Evolutionary conservation across 305 asterid genomes (phyloP).

Genomic region (Stenogyne calaminthoides): DNA sequence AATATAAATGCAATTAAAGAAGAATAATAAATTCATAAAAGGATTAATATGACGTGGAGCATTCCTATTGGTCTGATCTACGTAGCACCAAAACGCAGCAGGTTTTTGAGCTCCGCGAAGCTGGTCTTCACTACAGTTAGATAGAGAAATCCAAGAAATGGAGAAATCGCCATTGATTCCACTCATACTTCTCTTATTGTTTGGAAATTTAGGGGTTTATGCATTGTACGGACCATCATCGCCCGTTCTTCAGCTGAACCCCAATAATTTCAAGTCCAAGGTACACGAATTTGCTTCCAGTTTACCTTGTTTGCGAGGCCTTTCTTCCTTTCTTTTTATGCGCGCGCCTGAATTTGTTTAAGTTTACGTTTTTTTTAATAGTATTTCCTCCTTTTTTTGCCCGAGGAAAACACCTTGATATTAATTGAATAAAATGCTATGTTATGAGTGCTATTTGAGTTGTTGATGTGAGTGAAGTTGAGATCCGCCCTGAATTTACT

Average conservation of each 20-base stretch:
- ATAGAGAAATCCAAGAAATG: conserved; percentile 30
- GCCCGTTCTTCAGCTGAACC: conserved; percentile 84
- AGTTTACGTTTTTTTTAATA: background rate
- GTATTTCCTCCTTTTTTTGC: background rate
- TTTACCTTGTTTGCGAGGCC: background rate
- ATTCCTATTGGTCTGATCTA: conserved; percentile 31
- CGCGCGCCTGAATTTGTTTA: conserved; percentile 1
- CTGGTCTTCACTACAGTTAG: conserved; percentile 11
- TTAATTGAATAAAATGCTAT: background rate
- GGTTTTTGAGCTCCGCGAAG: conserved; percentile 26
- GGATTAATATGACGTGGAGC: conserved; percentile 32
- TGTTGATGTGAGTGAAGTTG: conserved; percentile 12
- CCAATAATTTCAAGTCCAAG: conserved; percentile 92
- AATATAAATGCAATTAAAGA: background rate
- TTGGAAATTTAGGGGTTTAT: conserved; percentile 47
- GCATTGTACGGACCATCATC: conserved; percentile 85
- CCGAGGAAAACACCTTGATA: background rate
- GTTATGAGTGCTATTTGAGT: background rate
- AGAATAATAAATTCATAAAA: background rate
- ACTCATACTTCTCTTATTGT: conserved; percentile 40
- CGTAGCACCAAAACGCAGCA: conserved; percentile 31
- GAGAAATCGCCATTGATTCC: conserved; percentile 45
- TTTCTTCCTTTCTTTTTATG: background rate
- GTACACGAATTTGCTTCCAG: conserved; percentile 38
- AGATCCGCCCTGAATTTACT: background rate